Percentiles rank a stretch among this genome's conserved stretches.
These are phyloP conservation scores for Mycena galericulata DNA, from an alignment of 768 basidiomycete species.

Conservation along the genomic window DNA sequence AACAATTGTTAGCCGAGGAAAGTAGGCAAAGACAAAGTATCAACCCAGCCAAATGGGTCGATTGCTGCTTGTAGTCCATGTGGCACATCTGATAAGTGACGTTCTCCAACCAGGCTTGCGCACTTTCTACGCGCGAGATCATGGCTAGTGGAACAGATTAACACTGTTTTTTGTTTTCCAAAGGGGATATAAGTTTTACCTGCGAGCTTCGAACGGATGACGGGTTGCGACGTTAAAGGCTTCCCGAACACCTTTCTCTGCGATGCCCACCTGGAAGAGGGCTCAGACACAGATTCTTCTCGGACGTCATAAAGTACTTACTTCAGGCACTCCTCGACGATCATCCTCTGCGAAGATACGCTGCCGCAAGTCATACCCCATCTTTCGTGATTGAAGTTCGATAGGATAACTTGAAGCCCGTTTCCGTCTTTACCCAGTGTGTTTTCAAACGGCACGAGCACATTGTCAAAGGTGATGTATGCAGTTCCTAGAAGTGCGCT, in stretches of 20 bases:
- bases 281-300: neutral
- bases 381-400: constrained; percentile 73
- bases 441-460: constrained; percentile 88
- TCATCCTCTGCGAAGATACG: constrained; percentile 65
- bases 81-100: constrained; percentile 90
- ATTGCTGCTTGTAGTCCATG: constrained; percentile 86
- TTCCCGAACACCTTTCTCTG: constrained; percentile 87
- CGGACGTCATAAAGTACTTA: constrained; percentile 41
- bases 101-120: constrained; percentile 89
- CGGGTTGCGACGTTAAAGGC: constrained; percentile 73
- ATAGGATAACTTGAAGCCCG: constrained; percentile 48
- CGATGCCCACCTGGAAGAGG: constrained; percentile 68
- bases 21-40: constrained; percentile 22
- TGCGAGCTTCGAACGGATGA: constrained; percentile 83
- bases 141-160: constrained; percentile 52
- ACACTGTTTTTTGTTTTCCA: neutral
- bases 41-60: constrained; percentile 79
- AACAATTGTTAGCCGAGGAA: neutral
- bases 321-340: constrained; percentile 85
- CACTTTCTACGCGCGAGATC: constrained; percentile 84
- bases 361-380: constrained; percentile 78
- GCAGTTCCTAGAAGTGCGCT: constrained; percentile 63
- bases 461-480: constrained; percentile 86
- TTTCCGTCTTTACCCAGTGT: constrained; percentile 67
- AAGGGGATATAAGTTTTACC: neutral